Evolutionary conservation across 192 early-diverging fungal species (phyloP).

Genomic region (Phycomyces nitens): DNA sequence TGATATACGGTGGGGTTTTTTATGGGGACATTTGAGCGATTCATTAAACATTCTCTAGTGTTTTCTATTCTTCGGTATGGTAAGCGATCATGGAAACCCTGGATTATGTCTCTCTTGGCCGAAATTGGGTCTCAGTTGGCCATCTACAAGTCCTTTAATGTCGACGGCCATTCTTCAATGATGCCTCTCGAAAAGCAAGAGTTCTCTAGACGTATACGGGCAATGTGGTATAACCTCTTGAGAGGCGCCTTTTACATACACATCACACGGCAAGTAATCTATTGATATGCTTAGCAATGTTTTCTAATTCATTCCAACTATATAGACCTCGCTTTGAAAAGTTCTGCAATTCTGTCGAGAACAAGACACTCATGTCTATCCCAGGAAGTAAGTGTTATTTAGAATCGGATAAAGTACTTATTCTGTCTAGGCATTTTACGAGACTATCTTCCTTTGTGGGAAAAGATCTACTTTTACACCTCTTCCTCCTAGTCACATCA

Average conservation of each 20-base stretch:
- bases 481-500: conserved; percentile 44
- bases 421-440: conserved; percentile 47
- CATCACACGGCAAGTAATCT: conserved; percentile 64
- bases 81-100: conserved; percentile 74
- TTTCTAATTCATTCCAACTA: too few species aligned
- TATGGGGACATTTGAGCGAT: neutral
- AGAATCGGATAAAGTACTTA: too few species aligned
- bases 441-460: conserved; percentile 89
- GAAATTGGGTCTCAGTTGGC: conserved; percentile 58
- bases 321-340: conserved; percentile 61
- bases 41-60: conserved; percentile 40
- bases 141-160: conserved; percentile 15
- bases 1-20: conserved; percentile 68
- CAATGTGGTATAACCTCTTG: conserved; percentile 80
- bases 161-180: conserved; percentile 24
- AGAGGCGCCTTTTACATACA: conserved; percentile 79
- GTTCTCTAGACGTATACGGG: conserved; percentile 63
- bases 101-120: conserved; percentile 73
- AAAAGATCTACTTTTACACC: conserved; percentile 88
- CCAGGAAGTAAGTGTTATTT: conserved; percentile 57
- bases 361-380: conserved; percentile 75
- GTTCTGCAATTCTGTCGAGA: conserved; percentile 61
- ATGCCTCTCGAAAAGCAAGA: conserved; percentile 78
- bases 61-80: conserved; percentile 75
- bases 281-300: neutral